Evolutionary conservation across 202 grass and related monocot genomes (phyloP), one percentile per base, ranked within the genome.

Genomic region (Setaria italica): DNA sequence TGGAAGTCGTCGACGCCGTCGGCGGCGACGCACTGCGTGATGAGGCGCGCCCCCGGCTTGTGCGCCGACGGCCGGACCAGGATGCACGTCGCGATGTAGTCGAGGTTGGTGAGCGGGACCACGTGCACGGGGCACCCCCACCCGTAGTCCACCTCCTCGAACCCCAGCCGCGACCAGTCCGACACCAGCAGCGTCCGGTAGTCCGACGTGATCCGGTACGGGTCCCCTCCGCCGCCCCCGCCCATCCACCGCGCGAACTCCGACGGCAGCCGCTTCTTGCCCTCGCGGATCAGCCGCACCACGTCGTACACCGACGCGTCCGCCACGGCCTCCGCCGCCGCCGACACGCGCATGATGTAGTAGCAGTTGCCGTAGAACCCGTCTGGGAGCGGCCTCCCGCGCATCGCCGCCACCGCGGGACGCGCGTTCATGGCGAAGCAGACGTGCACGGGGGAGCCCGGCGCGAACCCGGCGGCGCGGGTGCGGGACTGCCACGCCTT

Each of bases 1-100:
- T 89, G 95, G 87, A 98, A 98, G 0, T 74, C 87, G 45, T 82
- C 80, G 55, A 92, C 89, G 57, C 69, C 70, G 71, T 75, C 86
- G 32, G 72, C 58, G 62, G 83, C 85, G 73, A 98, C 95, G 85
- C 95, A 98, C 91, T 94, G 93, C 12, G 95, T 94, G 91, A 98
- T 98, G 71, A 98, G 80, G 2, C 95, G 64, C 2, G 93, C 91
- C 20, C 95, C 95, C 49, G 88, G 95, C 87, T 94, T 94, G 85
- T 90, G 88, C 25, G 87, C 86, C 1, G 92, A 92, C 1, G 95
- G 95, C 4, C 70, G 62, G 10, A 98, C 93, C 53, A 98, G 85
- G 81, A 98, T 92, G 88, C 95, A 98, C 16, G 95, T 98, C 35
- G 95, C 91, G 73, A 98, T 93, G 91, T 92, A 94, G 81, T 98